Percentiles rank a stretch among this genome's conserved stretches.
Evolutionary conservation across 2,329 filamentous ascomycete genomes (phyloP).

Genomic region (Pseudocercospora cruenta): DNA sequence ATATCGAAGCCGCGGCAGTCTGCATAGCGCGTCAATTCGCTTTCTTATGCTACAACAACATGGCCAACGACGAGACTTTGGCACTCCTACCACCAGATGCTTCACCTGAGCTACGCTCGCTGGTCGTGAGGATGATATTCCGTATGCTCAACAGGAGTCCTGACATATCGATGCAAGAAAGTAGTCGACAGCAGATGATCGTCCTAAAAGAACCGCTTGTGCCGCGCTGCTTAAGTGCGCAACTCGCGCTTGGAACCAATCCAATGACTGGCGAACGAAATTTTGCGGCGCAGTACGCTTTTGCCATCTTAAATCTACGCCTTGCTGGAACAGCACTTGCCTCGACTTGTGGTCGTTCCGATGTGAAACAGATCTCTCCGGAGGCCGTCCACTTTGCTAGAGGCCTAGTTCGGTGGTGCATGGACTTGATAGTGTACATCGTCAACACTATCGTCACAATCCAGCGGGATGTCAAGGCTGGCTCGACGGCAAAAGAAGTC

Average conservation of each 20-base stretch:
- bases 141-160: conserved; percentile 71
- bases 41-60: conserved; percentile 45
- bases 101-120: conserved; percentile 64
- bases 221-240: conserved; percentile 75
- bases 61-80: conserved; percentile 55
- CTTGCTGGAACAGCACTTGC: conserved; percentile 53
- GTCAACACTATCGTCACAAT: conserved; percentile 57
- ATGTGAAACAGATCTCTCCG: conserved; percentile 37
- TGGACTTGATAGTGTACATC: conserved; percentile 65
- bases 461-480: conserved; percentile 27
- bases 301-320: conserved; percentile 73
- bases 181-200: conserved; percentile 61
- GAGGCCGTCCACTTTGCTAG: conserved; percentile 74
- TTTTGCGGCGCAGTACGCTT: conserved; percentile 74
- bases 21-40: conserved; percentile 41
- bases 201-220: conserved; percentile 74
- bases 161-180: conserved; percentile 72
- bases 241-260: conserved; percentile 75
- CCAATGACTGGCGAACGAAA: conserved; percentile 63
- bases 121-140: conserved; percentile 67
- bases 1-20: conserved; percentile 37
- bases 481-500: conserved; percentile 20
- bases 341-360: conserved; percentile 28
- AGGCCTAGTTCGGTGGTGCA: conserved; percentile 76
- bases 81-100: conserved; percentile 43